Base-by-base conservation (phyloP, 208 protist species). In the Zelonia costaricensis region DNA sequence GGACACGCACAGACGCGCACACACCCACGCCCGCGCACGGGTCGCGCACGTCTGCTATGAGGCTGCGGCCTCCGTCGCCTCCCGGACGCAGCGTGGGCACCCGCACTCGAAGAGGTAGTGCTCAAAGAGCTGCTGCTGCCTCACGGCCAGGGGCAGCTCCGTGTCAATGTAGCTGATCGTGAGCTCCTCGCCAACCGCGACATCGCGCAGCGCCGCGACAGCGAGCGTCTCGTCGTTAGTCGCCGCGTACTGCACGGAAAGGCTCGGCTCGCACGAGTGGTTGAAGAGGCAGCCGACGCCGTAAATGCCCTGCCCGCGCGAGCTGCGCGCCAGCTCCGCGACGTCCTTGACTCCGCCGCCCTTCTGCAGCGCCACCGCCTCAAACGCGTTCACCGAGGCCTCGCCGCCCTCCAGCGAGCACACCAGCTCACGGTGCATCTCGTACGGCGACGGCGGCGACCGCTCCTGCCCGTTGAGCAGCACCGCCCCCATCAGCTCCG, bases 381-480 rank as follows among this genome's bases (percentile, higher is more conserved):
- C 74, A 49, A 82, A 88, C n/a, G 48, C 53, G 10, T 60, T 23
- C 30, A 86, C 67, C 6, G 39, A 27, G 9, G 55, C 46, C 1
- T 42, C 35, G 3, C 65, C 78, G 20, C 44, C 62, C 0, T 72
- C 60, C 36, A 80, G 40, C 20, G 36, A 42, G 38, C 49, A 25
- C 16, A 87, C 69, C 7, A 69, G 53, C 10, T 79, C 60, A 38
- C 65, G 64, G 31, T 83, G 54, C 18, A 68, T 43, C 20, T 80
- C 69, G 65, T 86, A 91, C 4, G 72, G 66, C 0, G 78, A 88
- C 15, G 74, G 78, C 13, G 82, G 82, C 18, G 61, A 75, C 28
- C 88, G 85, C 48, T 91, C 88, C 57, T 94, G 85, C 23, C 82
- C 82, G 67, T 91, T 94, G 15, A 94, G 76, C 27, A 94, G 73